A percentile compares a stretch with the other conserved stretches of the same genome.
phyloP scores from a whole-genome alignment of 169 alveolate species.

The Plasmodium ovale region DNA sequence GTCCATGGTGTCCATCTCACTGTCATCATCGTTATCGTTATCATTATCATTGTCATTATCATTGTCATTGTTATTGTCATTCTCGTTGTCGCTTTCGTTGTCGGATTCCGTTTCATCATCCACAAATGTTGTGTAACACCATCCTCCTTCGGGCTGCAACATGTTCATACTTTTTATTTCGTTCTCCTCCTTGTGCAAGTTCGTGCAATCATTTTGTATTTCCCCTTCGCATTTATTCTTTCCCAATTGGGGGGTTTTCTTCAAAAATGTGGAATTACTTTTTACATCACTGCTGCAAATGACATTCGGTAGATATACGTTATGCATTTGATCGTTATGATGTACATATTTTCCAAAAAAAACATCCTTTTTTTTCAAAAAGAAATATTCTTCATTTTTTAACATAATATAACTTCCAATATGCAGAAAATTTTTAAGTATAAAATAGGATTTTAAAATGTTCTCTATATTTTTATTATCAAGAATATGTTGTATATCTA shows the following conservation, averaged over 20 bases:
- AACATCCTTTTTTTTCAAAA: conserved; percentile 31
- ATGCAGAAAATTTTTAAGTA: conserved; percentile 29
- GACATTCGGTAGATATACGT: conserved; percentile 26
- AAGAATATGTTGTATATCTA: conserved; percentile 33
- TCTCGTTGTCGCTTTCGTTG: neutral
- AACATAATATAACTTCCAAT: conserved; percentile 21
- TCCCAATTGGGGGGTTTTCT: neutral
- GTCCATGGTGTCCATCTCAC: neutral
- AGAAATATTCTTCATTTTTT: conserved; percentile 50
- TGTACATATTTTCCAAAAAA: conserved; percentile 16
- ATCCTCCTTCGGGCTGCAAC: neutral
- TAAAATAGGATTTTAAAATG: conserved; percentile 45
- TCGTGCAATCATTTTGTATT: neutral
- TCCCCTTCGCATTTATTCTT: neutral
- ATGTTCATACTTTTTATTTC: neutral
- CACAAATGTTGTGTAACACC: conserved; percentile 4
- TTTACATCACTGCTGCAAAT: neutral
- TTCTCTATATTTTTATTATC: conserved; percentile 42
- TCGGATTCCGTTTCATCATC: conserved; percentile 13
- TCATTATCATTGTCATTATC: neutral
- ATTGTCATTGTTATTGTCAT: neutral
- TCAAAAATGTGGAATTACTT: no score
- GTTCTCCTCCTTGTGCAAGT: neutral
- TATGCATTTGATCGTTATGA: conserved; percentile 16
- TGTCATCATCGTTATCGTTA: neutral